Conservation (phyloP, 768 basidiomycete genomes). For the Calocera viscosa region DNA sequence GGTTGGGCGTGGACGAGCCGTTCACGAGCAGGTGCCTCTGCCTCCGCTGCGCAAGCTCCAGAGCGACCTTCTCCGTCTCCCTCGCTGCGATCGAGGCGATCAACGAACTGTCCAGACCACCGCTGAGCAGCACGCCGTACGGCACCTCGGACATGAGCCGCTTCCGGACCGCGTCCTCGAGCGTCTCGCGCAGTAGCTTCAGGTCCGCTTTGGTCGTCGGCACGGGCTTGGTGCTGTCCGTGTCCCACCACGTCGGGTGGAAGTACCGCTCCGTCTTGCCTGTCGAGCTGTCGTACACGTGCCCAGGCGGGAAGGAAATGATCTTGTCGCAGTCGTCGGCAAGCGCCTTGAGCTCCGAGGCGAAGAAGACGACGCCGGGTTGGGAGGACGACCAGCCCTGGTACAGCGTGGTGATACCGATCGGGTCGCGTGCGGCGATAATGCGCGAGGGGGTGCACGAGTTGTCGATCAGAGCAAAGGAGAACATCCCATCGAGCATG, state of each 20-base stretch:
- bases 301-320: conserved; percentile 92
- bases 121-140: conserved; percentile 89
- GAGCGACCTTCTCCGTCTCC: conserved; percentile 84
- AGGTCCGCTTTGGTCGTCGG: conserved; percentile 54
- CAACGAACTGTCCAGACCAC: conserved; percentile 89
- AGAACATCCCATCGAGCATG: conserved; percentile 96
- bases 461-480: conserved; percentile 91
- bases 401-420: conserved; percentile 97
- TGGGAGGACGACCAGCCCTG: conserved; percentile 81
- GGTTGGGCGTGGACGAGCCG: conserved; percentile 46
- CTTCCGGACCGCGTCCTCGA: conserved; percentile 88
- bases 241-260: conserved; percentile 77
- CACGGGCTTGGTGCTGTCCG: conserved; percentile 48
- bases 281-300: conserved; percentile 82
- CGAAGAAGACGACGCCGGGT: conserved; percentile 79
- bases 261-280: conserved; percentile 71
- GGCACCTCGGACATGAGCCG: conserved; percentile 97
- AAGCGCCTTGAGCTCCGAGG: conserved; percentile 91
- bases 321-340: conserved; percentile 87
- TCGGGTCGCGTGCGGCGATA: conserved; percentile 92
- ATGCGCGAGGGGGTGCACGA: conserved; percentile 77
- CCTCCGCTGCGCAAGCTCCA: conserved; percentile 61
- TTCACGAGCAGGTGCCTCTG: conserved; percentile 36
- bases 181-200: conserved; percentile 56
- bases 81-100: conserved; percentile 90